Evolutionary conservation across 495 filamentous ascomycete genomes (phyloP).

Genomic region (Aspergillus asperescens): DNA sequence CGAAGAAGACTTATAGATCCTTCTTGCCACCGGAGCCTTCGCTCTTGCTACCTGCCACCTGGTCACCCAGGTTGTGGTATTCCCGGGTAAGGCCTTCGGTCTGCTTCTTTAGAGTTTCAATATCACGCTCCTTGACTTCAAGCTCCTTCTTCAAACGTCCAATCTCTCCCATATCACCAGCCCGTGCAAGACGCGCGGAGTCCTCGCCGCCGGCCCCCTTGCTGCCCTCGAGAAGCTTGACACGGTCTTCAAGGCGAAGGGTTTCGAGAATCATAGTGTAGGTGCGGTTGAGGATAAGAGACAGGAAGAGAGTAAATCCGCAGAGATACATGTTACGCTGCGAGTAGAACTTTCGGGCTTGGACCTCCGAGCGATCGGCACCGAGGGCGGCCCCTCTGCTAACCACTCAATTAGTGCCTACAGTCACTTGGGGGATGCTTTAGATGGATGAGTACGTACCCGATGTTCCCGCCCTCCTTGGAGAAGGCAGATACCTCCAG

Average conservation of each 20-base stretch:
- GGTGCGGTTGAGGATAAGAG: conserved; percentile 97
- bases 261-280: conserved; percentile 96
- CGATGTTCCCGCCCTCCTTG: conserved; percentile 42
- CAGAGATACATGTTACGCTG: conserved; percentile 99
- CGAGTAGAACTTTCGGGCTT: conserved; percentile 99
- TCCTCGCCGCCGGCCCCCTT: conserved; percentile 68
- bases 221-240: conserved; percentile 80
- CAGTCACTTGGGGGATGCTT: not conserved
- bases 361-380: conserved; percentile 92
- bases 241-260: conserved; percentile 85
- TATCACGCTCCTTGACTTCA: conserved; percentile 64
- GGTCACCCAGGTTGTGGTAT: conserved; percentile 76
- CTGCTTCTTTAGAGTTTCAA: conserved; percentile 82
- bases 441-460: conserved; percentile 25
- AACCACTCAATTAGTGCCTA: conserved; percentile 7
- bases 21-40: conserved; percentile 56
- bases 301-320: conserved; percentile 98
- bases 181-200: conserved; percentile 54
- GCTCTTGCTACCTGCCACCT: conserved; percentile 53
- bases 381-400: conserved; percentile 64
- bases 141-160: conserved; percentile 67
- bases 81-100: conserved; percentile 67
- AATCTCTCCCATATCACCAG: conserved; percentile 69
- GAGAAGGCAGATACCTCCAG: conserved; percentile 66
- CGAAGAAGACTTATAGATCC: conserved; percentile 48